A percentile compares a stretch with the other conserved stretches of the same genome.
Conservation (phyloP, 371 early-diverging fungal species). For the Apophysomyces sp. region DNA sequence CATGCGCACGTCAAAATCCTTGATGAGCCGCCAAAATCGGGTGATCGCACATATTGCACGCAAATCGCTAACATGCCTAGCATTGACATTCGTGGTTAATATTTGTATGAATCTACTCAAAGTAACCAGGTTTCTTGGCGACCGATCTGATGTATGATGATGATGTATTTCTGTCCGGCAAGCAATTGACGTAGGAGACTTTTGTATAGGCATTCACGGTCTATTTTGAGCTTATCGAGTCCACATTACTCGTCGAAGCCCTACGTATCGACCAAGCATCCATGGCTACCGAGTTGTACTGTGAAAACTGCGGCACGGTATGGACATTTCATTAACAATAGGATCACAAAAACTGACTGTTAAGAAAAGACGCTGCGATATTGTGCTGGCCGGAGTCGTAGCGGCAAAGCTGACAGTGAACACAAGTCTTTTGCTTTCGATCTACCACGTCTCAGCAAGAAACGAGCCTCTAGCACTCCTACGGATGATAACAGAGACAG, state of each 20-base stretch:
- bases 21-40: slow-evolving; percentile 32
- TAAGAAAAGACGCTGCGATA: not conserved
- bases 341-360: not conserved
- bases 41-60: slow-evolving; percentile 37
- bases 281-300: slow-evolving; percentile 14
- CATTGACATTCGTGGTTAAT: slow-evolving; percentile 43
- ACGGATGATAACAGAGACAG: not conserved
- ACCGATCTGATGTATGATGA: slow-evolving; percentile 36
- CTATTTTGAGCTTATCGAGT: slow-evolving; percentile 44
- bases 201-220: slow-evolving; percentile 41
- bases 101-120: slow-evolving; percentile 50
- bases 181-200: not conserved
- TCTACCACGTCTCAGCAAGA: not conserved
- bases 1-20: slow-evolving; percentile 19
- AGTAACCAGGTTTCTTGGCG: slow-evolving; percentile 35
- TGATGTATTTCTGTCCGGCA: not conserved
- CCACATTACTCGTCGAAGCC: slow-evolving; percentile 47
- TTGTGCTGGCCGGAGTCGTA: not conserved
- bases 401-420: not conserved
- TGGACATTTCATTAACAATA: not conserved
- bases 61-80: slow-evolving; percentile 41
- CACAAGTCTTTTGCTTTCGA: not conserved
- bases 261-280: slow-evolving; percentile 36
- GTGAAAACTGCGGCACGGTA: slow-evolving; percentile 41
- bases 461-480: not conserved